These are phyloP conservation scores for Aspergillus novofumigatus DNA, from an alignment of 2,329 filamentous ascomycete genomes.

Conservation along the genomic window DNA sequence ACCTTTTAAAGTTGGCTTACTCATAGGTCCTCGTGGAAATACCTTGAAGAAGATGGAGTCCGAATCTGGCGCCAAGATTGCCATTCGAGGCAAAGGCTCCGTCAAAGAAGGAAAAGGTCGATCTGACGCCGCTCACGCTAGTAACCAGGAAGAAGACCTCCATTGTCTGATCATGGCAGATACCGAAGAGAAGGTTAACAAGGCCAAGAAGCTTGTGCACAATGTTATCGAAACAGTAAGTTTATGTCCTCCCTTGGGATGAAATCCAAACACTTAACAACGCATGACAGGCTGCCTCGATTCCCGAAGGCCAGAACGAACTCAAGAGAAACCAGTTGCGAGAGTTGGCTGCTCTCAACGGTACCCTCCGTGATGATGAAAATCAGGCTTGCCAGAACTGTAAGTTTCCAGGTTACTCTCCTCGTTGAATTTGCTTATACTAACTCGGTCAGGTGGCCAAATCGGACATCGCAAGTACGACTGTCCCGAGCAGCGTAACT, in stretches of 20 bases:
- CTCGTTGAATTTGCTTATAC: neutral
- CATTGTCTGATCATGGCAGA: constrained; percentile 99
- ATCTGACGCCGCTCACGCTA: constrained; percentile 97
- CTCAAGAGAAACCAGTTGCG: constrained; percentile 98
- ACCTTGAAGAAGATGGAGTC: constrained; percentile 99
- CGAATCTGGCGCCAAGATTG: constrained; percentile 96
- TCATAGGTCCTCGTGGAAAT: constrained; percentile 99
- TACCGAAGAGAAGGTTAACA: constrained; percentile 98
- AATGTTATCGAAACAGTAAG: constrained; percentile 97
- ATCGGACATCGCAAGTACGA: constrained; percentile 99
- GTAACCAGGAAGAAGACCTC: constrained; percentile 99
- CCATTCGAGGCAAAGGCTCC: constrained; percentile 98
- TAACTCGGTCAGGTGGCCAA: constrained; percentile 63
- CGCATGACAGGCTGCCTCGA: constrained; percentile 78
- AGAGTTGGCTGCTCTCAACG: constrained; percentile 95
- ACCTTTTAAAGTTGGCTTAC: constrained; percentile 92
- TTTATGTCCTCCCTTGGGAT: constrained; percentile 19
- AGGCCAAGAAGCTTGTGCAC: constrained; percentile 96
- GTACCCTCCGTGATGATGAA: constrained; percentile 96
- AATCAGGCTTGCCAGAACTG: constrained; percentile 99
- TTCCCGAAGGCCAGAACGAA: constrained; percentile 97
- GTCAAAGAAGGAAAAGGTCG: constrained; percentile 99
- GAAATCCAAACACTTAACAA: constrained; percentile 27
- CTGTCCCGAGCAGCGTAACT: constrained; percentile 95
- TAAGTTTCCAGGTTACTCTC: constrained; percentile 31